Evolutionary conservation across 768 basidiomycete genomes (phyloP), one percentile per base, ranked within the genome.

Genomic region (Suillus paluster): DNA sequence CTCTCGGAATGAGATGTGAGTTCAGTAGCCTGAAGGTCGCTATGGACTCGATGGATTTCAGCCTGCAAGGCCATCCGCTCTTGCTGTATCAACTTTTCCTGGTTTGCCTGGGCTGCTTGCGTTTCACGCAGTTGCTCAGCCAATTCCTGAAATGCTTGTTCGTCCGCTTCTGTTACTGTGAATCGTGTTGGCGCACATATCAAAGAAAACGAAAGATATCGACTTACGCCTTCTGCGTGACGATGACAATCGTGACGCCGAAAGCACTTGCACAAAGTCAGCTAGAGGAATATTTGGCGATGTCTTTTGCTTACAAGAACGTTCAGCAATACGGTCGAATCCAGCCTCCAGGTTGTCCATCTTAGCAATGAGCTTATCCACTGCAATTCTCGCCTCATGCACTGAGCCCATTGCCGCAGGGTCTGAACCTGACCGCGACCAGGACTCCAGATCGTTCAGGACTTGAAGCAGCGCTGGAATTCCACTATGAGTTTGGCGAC

Each of bases 241-340:
- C 36, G 82, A 79, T 14, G 86, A 83, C 57, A 93, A 69, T 33
- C 91, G 80, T 17, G 92, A 93, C 45, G 88, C 81, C 17, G 92
- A 94, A 42, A 94, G 80, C 39, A 95, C 93, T 94, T 57, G 34
- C 59, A 61, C 33, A 44, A 19, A 23, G 56, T 56, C 38, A 62
- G 62, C n/a, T 63, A 64, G 42, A 54, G 33, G n/a, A 21, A 17
- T n/a, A 17, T 38, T 19, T 49, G 14, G 25, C 2, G 38, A 50
- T n/a, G 41, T 19, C 8, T 46, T 30, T 19, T 63, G 67, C 92
- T 60, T 71, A 94, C 94, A 73, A 62, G 92, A 92, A 52, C 90
- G 85, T 71, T 95, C 93, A 4, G 92, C 90, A 67, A 96, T 89
- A 64, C 87, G 84, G 67, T 96, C 95, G 69, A 97, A 95, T 2